These are phyloP conservation scores for Parascedosporium putredinis DNA, from an alignment of 2,329 filamentous ascomycete genomes.

Conservation along the genomic window DNA sequence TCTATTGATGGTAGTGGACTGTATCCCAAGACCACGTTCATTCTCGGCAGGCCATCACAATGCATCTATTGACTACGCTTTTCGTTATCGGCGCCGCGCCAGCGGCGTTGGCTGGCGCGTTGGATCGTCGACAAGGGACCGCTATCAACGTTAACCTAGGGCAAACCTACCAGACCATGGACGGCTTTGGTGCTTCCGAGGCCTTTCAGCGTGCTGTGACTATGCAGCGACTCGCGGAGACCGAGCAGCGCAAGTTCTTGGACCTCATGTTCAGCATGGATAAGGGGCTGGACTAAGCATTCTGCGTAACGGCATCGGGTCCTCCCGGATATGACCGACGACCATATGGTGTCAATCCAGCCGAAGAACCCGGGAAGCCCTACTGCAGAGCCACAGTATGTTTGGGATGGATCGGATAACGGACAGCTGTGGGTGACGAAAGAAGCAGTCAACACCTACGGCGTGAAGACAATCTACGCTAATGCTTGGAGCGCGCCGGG, in stretches of 20 bases:
- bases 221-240: slow-evolving; percentile 23
- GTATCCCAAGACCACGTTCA: not conserved
- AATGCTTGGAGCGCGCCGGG: slow-evolving; percentile 40
- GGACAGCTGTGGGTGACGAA: slow-evolving; percentile 42
- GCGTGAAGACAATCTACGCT: slow-evolving; percentile 33
- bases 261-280: slow-evolving; percentile 33
- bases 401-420: slow-evolving; percentile 33
- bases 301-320: slow-evolving; percentile 37
- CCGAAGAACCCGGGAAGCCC: slow-evolving; percentile 33
- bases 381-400: slow-evolving; percentile 27
- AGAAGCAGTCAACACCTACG: slow-evolving; percentile 26
- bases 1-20: too few relatives aligned
- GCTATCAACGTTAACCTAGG: slow-evolving; percentile 3
- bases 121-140: not conserved
- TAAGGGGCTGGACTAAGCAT: slow-evolving; percentile 38
- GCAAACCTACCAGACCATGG: slow-evolving; percentile 22
- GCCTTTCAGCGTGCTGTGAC: slow-evolving; percentile 33
- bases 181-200: slow-evolving; percentile 38
- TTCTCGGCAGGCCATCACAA: not conserved
- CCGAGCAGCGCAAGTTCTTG: slow-evolving; percentile 24
- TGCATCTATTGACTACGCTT: not conserved
- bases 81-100: not conserved
- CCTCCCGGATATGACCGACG: slow-evolving; percentile 16
- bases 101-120: not conserved
- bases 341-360: slow-evolving; percentile 20